Base-by-base conservation (phyloP, 192 early-diverging fungal genomes). In the Coemansia sp. region DNA sequence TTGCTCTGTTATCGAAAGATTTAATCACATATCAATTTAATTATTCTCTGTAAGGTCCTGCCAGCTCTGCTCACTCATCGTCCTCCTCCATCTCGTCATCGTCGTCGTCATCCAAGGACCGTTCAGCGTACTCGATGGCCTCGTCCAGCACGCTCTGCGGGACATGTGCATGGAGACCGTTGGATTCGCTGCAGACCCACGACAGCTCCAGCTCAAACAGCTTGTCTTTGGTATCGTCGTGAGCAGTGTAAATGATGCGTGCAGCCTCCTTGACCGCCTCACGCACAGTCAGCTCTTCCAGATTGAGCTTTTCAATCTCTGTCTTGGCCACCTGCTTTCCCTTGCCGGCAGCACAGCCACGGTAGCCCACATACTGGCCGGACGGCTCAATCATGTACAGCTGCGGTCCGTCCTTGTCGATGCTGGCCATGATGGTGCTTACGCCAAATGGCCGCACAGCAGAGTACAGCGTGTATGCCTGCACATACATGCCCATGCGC, bases 161-260 rank as follows among this genome's bases (percentile, higher is more conserved):
- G 18, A 99, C 96, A 62, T 91, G 79, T 53, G 85, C 70, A 60
- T 97, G 95, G 41, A 84, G 67, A 9, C 80, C 81, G 16, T 83
- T 84, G 18, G 92, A 88, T 53, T 93, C 90, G 20, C 79, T 84
- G 56, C 89, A 91, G 49, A 99, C 81, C 96, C 96, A 99, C 73
- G 88, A 94, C 53, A 97, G 78, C 74, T 99, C 96, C 18, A 99
- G 85, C 77, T 99, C 94, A 86, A 96, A 99, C 54, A 93, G 90
- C 81, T 97, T 97, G 79, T 99, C 96, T 75, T 99, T 99, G 47
- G 90, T 84, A 28, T 96, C 93, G 68, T 97, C 97, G 62, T 97
- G 93, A 37, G 90, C 91, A 34, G 87, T 80, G 69, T 99, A 89
- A 53, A 99, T 94, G 56, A 97, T 97, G 69, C 91, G 82, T 3